phyloP scores from a whole-genome alignment of 2,329 filamentous ascomycete genomes.

The Leptographium wingfieldii region DNA sequence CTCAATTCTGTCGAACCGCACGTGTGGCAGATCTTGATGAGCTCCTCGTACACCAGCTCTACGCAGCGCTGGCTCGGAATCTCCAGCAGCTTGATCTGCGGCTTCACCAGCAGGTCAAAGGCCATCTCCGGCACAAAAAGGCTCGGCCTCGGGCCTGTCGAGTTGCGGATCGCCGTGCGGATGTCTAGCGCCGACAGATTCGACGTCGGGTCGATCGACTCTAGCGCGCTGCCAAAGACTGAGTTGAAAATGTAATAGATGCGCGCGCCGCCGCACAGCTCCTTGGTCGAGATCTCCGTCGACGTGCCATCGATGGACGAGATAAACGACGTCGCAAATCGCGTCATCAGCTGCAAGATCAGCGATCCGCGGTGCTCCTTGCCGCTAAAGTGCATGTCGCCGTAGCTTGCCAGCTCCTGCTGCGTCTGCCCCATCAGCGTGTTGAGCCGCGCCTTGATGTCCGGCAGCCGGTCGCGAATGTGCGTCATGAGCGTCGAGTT shows the following conservation, averaged over 20 bases:
- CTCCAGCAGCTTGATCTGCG: slow-evolving; percentile 94
- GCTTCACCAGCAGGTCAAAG: slow-evolving; percentile 94
- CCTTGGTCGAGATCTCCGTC: slow-evolving; percentile 96
- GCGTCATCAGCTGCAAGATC: slow-evolving; percentile 94
- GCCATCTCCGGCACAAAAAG: slow-evolving; percentile 96
- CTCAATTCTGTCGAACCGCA: slow-evolving; percentile 91
- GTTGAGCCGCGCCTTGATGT: slow-evolving; percentile 96
- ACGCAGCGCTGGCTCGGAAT: slow-evolving; percentile 92
- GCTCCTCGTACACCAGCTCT: slow-evolving; percentile 93
- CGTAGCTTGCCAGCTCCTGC: slow-evolving; percentile 94
- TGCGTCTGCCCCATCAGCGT: slow-evolving; percentile 99
- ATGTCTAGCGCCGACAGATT: slow-evolving; percentile 94
- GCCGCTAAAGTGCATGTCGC: slow-evolving; percentile 93
- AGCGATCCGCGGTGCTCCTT: slow-evolving; percentile 93
- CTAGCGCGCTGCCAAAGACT: slow-evolving; percentile 90
- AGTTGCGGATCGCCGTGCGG: slow-evolving; percentile 93
- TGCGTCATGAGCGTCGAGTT: slow-evolving; percentile 94
- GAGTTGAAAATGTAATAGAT: slow-evolving; percentile 99
- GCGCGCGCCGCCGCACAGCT: slow-evolving; percentile 83
- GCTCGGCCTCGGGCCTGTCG: slow-evolving; percentile 87
- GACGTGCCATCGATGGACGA: slow-evolving; percentile 98
- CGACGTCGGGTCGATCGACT: slow-evolving; percentile 89
- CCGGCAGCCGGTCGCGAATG: slow-evolving; percentile 87
- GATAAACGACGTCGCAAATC: slow-evolving; percentile 95
- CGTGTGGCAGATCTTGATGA: slow-evolving; percentile 99